A percentile compares a stretch with the other conserved stretches of the same genome.
Conservation (phyloP, 768 basidiomycete species). For the Rhodotorula sphaerocarpa region DNA sequence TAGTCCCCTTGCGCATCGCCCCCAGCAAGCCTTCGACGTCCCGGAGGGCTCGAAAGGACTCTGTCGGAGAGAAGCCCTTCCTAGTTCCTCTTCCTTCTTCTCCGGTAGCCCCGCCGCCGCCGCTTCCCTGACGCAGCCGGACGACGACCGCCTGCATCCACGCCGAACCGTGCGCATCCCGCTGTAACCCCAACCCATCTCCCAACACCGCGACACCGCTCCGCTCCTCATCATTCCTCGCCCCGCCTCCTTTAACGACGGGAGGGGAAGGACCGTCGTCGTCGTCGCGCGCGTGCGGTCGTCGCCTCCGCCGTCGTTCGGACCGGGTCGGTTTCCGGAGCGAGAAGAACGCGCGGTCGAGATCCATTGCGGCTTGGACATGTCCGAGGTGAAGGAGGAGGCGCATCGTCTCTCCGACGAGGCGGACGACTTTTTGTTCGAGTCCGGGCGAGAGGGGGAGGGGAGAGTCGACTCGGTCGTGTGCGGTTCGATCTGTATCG, state of each 20-base stretch:
- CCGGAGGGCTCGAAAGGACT: too few species aligned
- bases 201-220: background rate
- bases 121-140: background rate
- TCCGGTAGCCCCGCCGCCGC: background rate
- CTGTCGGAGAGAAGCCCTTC: too few species aligned
- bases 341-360: slow-evolving; percentile 31
- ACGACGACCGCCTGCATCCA: slow-evolving; percentile 29
- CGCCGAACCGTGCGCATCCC: slow-evolving; percentile 4
- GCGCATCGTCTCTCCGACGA: slow-evolving; percentile 30
- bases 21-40: background rate
- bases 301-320: background rate
- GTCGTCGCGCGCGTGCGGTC: background rate
- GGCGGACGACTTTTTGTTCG: slow-evolving; percentile 1
- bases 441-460: background rate
- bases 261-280: too few species aligned
- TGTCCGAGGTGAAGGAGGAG: slow-evolving; percentile 8
- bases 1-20: background rate
- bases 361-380: slow-evolving; percentile 11
- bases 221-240: background rate
- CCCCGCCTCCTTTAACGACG: too few species aligned
- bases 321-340: background rate
- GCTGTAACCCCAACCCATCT: slow-evolving; percentile 5
- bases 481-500: too few species aligned
- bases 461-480: background rate
- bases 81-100: background rate